These are phyloP conservation scores for Dissoconium aciculare DNA, from an alignment of 2,329 filamentous ascomycete species.

Conservation along the genomic window DNA sequence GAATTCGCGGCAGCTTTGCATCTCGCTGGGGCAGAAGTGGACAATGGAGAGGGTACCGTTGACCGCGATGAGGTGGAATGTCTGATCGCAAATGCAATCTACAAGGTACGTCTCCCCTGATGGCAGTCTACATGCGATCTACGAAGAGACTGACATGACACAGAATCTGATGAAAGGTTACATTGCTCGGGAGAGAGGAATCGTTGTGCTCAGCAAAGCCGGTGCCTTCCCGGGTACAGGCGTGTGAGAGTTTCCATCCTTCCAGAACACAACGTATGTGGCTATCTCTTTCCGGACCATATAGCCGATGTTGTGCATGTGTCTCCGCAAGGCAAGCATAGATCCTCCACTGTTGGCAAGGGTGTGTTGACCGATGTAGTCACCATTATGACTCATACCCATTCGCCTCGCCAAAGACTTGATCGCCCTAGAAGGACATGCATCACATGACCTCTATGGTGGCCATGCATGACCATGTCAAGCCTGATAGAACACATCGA, in stretches of 20 bases:
- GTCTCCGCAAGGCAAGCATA: too few species aligned
- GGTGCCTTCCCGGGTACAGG: constrained; percentile 90
- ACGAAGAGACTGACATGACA: constrained; percentile 1
- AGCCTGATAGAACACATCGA: too few species aligned
- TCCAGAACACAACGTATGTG: too few species aligned
- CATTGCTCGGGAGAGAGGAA: constrained; percentile 77
- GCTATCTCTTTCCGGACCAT: too few species aligned
- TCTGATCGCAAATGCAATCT: constrained; percentile 88
- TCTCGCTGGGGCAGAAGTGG: constrained; percentile 42
- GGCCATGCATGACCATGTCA: too few species aligned
- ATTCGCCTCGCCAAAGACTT: too few species aligned
- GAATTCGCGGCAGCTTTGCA: constrained; percentile 78
- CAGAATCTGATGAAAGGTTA: constrained; percentile 96
- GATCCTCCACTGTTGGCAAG: too few species aligned
- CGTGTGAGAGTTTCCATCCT: constrained; percentile 33
- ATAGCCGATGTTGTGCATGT: too few species aligned
- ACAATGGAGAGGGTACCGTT: constrained; percentile 44
- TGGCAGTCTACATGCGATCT: constrained; percentile 4
- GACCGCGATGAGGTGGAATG: constrained; percentile 94
- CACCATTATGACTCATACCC: too few species aligned
- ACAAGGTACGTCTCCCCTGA: constrained; percentile 54
- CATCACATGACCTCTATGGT: too few species aligned
- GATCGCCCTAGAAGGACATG: too few species aligned
- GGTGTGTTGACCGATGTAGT: too few species aligned
- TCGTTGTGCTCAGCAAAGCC: constrained; percentile 83